These are phyloP conservation scores for Phytomonas serpens DNA, from an alignment of 208 protist genomes.

Conservation along the genomic window DNA sequence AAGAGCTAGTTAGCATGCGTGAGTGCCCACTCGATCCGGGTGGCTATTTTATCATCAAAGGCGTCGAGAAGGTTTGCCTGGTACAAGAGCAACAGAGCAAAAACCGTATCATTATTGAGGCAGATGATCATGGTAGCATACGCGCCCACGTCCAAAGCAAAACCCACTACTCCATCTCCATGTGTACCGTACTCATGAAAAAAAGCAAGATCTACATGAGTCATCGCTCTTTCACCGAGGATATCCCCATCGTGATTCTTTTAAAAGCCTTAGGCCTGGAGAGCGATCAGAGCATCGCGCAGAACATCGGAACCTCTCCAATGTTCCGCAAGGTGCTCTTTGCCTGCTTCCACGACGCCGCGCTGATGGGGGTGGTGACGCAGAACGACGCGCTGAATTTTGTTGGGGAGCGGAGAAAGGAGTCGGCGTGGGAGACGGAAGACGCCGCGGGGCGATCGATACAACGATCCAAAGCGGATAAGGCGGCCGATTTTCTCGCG, in stretches of 20 bases:
- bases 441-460: constrained; percentile 32
- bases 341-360: constrained; percentile 95
- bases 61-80: constrained; percentile 97
- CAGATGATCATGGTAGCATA: constrained; percentile 79
- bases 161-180: constrained; percentile 93
- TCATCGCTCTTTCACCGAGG: constrained; percentile 98
- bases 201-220: constrained; percentile 94
- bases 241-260: constrained; percentile 96
- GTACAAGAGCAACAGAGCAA: constrained; percentile 96
- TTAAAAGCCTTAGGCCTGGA: constrained; percentile 98
- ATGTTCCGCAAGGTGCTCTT: constrained; percentile 88
- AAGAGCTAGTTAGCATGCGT: constrained; percentile 92
- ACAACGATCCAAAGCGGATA: constrained; percentile 83
- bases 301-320: constrained; percentile 93
- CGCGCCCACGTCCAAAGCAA: constrained; percentile 82
- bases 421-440: constrained; percentile 58
- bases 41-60: constrained; percentile 99
- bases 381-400: constrained; percentile 95
- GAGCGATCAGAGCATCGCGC: constrained; percentile 98
- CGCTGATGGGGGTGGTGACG: constrained; percentile 66
- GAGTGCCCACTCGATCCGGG: constrained; percentile 99
- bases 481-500: constrained; percentile 93
- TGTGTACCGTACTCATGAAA: constrained; percentile 91
- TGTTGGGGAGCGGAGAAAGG: constrained; percentile 93
- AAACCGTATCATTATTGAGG: constrained; percentile 98